Conservation (phyloP, 768 basidiomycete species). For the Lepiota venenata region DNA sequence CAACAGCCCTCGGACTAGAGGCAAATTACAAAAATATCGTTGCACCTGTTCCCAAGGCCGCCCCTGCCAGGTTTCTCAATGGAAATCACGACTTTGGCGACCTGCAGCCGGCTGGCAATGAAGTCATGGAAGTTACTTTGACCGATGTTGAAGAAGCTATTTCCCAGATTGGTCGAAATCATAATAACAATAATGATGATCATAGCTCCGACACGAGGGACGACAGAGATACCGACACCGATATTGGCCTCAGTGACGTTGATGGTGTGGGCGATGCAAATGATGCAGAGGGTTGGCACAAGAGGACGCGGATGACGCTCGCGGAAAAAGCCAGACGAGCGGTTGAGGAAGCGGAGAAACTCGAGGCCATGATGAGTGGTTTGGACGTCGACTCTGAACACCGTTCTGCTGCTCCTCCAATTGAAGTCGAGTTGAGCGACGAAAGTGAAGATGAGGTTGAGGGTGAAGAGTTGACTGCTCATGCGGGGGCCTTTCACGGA, state of each 20-base stretch:
- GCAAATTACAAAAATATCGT: conserved; percentile 21
- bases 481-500: conserved; percentile 33
- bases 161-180: conserved; percentile 69
- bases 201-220: conserved; percentile 68
- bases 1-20: conserved; percentile 26
- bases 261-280: conserved; percentile 37
- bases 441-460: conserved; percentile 71
- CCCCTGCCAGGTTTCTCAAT: conserved; percentile 25
- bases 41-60: conserved; percentile 35
- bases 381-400: conserved; percentile 21
- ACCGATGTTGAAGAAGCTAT: conserved; percentile 90
- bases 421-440: conserved; percentile 74
- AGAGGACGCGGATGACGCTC: conserved; percentile 58
- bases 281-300: conserved; percentile 58
- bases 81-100: conserved; percentile 22
- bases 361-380: conserved; percentile 37
- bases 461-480: conserved; percentile 33
- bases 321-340: conserved; percentile 67
- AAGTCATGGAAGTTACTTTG: conserved; percentile 84
- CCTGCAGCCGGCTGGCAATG: conserved; percentile 29
- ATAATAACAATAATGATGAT: conserved; percentile 47
- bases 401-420: conserved; percentile 48
- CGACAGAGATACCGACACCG: conserved; percentile 55
- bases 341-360: conserved; percentile 52
- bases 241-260: conserved; percentile 43